Evolutionary conservation across 2,329 filamentous ascomycete species (phyloP).

Genomic region (Geoglossum cookeanum): DNA sequence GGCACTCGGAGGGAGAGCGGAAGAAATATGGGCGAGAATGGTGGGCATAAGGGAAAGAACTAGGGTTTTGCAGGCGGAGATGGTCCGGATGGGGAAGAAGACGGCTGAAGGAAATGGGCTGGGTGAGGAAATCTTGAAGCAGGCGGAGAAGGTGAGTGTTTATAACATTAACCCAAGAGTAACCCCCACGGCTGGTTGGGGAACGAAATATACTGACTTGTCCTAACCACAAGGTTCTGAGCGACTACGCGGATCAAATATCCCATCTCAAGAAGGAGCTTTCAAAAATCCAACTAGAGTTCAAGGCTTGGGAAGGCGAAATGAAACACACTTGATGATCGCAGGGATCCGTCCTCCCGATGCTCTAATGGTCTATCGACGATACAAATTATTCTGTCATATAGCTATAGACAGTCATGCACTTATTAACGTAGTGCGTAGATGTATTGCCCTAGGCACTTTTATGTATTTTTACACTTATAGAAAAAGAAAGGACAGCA

Average conservation of each 20-base stretch:
- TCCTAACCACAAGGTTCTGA: conserved; percentile 23
- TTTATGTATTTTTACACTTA: background rate
- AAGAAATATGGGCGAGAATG: conserved; percentile 72
- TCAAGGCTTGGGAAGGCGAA: conserved; percentile 31
- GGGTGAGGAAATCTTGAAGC: conserved; percentile 49
- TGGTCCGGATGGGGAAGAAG: conserved; percentile 42
- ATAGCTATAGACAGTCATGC: conserved; percentile 14
- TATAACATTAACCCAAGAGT: background rate
- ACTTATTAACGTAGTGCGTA: background rate
- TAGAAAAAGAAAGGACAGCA: background rate
- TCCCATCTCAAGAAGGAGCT: conserved; percentile 51
- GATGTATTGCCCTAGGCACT: background rate
- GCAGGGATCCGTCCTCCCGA: background rate
- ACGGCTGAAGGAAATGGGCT: conserved; percentile 32
- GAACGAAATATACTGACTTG: background rate
- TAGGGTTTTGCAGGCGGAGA: conserved; percentile 51
- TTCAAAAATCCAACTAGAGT: conserved; percentile 37
- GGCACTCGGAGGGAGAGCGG: conserved; percentile 52
- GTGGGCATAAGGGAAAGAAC: conserved; percentile 56
- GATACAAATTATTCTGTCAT: conserved; percentile 4
- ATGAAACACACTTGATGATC: background rate
- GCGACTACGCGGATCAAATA: conserved; percentile 30
- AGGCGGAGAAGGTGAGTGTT: conserved; percentile 50
- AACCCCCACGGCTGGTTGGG: too few species aligned
- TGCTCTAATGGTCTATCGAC: background rate